These are phyloP conservation scores for Eragrostis tef DNA, from an alignment of 202 grass and related monocot species.

Conservation along the genomic window DNA sequence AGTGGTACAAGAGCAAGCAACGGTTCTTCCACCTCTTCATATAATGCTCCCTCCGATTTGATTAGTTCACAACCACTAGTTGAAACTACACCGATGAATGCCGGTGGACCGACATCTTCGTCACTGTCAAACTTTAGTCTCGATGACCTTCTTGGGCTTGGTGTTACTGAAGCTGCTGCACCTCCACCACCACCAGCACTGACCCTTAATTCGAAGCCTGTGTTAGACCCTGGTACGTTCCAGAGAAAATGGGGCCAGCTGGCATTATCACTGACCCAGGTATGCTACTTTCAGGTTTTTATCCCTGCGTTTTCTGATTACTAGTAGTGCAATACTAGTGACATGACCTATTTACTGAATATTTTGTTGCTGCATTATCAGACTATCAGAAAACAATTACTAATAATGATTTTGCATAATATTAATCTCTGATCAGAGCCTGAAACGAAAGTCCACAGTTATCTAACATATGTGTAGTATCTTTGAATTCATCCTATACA, in stretches of 20 bases:
- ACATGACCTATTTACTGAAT: background rate
- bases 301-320: constrained; percentile 38
- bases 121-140: constrained; percentile 67
- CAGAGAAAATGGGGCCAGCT: constrained; percentile 96
- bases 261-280: constrained; percentile 74
- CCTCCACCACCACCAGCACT: constrained; percentile 57
- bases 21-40: constrained; percentile 66
- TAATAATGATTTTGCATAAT: background rate
- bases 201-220: constrained; percentile 77
- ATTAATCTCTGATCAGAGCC: background rate
- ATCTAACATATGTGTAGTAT: constrained; percentile 7
- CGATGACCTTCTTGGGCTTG: constrained; percentile 92
- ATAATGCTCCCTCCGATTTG: constrained; percentile 87
- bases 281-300: constrained; percentile 48
- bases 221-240: constrained; percentile 84
- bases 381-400: too few relatives aligned
- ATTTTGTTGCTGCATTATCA: background rate
- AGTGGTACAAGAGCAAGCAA: constrained; percentile 58
- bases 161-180: constrained; percentile 51
- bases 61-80: constrained; percentile 63
- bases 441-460: background rate
- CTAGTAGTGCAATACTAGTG: background rate
- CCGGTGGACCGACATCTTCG: constrained; percentile 50
- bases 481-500: background rate
- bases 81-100: constrained; percentile 54